Percentiles rank a stretch among this genome's conserved stretches.
Evolutionary conservation across 352 stramenopile species (phyloP).

Genomic region (Phytophthora pinifolia): DNA sequence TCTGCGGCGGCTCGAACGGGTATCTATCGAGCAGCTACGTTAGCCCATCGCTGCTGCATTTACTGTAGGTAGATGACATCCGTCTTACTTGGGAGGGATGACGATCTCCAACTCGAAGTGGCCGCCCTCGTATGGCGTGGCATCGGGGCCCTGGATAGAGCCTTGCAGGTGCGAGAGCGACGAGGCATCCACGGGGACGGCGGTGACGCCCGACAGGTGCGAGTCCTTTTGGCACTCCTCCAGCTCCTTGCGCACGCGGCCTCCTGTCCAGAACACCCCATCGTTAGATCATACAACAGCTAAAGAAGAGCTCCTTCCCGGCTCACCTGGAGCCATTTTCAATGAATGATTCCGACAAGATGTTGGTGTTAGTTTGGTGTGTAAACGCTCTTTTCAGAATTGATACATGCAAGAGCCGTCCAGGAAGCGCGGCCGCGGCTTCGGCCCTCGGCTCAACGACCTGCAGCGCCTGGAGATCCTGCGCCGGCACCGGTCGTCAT

Average conservation of each 20-base stretch:
- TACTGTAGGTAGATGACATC: background rate
- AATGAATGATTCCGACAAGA: too few species aligned
- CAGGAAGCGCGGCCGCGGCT: slow-evolving; percentile 21
- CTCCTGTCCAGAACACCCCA: slow-evolving; percentile 27
- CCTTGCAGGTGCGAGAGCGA: slow-evolving; percentile 40
- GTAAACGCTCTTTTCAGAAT: too few species aligned
- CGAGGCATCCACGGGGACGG: slow-evolving; percentile 35
- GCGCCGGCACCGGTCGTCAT: slow-evolving; percentile 6
- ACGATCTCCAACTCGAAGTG: slow-evolving; percentile 93
- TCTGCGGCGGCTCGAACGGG: slow-evolving; percentile 96
- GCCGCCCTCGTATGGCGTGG: slow-evolving; percentile 88
- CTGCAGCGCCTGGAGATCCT: slow-evolving; percentile 37
- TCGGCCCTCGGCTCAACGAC: slow-evolving; percentile 29
- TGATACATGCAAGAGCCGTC: too few species aligned
- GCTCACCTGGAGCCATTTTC: slow-evolving; percentile 3
- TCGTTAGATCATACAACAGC: background rate
- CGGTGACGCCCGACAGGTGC: slow-evolving; percentile 78
- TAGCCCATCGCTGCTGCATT: background rate
- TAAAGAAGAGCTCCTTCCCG: background rate
- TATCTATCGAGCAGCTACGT: slow-evolving; percentile 40
- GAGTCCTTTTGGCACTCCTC: slow-evolving; percentile 87
- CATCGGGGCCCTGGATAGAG: slow-evolving; percentile 72
- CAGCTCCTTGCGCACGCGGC: slow-evolving; percentile 86
- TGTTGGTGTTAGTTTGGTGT: too few species aligned
- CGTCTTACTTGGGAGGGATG: slow-evolving; percentile 90